Percentiles rank a stretch among this genome's conserved stretches.
Conservation (phyloP, 768 basidiomycete species). For the Suillus placidus region DNA sequence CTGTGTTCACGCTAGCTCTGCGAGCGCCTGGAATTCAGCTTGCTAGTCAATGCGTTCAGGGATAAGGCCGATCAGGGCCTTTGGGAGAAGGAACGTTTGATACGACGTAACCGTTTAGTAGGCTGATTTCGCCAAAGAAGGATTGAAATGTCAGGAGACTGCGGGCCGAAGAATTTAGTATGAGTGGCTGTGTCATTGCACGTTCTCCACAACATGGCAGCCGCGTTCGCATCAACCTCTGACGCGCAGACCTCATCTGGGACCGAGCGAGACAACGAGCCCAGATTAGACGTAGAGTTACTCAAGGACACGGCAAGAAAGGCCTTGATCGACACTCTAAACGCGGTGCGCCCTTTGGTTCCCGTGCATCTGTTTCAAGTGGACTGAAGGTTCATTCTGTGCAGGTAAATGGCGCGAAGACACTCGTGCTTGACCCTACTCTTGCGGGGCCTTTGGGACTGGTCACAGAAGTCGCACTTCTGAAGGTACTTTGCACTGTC, state of each 20-base stretch:
- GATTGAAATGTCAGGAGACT: not conserved
- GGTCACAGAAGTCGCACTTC: slow-evolving; percentile 88
- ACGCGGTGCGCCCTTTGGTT: slow-evolving; percentile 55
- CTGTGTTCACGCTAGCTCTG: not conserved
- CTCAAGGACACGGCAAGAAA: slow-evolving; percentile 81
- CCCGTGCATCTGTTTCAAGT: not conserved
- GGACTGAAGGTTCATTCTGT: slow-evolving; percentile 3
- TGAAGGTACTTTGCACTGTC: slow-evolving; percentile 64
- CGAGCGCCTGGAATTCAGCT: not conserved
- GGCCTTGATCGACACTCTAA: slow-evolving; percentile 81
- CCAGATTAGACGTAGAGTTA: slow-evolving; percentile 57
- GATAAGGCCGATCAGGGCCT: not conserved
- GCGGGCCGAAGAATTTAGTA: slow-evolving; percentile 1
- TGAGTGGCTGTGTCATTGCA: slow-evolving; percentile 33
- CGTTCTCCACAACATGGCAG: slow-evolving; percentile 21
- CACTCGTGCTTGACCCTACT: slow-evolving; percentile 87
- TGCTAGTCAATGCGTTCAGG: not conserved
- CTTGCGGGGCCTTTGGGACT: slow-evolving; percentile 92
- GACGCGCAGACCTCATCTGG: slow-evolving; percentile 40
- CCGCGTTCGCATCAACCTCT: slow-evolving; percentile 33
- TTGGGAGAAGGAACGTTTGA: slow-evolving; percentile 7
- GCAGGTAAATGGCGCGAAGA: slow-evolving; percentile 92
- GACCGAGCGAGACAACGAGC: slow-evolving; percentile 38
- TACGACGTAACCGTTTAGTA: slow-evolving; percentile 6
- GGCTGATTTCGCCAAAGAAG: slow-evolving; percentile 12